Base-by-base conservation (phyloP, 2,329 filamentous ascomycete genomes). In the Colletotrichum sansevieriae region DNA sequence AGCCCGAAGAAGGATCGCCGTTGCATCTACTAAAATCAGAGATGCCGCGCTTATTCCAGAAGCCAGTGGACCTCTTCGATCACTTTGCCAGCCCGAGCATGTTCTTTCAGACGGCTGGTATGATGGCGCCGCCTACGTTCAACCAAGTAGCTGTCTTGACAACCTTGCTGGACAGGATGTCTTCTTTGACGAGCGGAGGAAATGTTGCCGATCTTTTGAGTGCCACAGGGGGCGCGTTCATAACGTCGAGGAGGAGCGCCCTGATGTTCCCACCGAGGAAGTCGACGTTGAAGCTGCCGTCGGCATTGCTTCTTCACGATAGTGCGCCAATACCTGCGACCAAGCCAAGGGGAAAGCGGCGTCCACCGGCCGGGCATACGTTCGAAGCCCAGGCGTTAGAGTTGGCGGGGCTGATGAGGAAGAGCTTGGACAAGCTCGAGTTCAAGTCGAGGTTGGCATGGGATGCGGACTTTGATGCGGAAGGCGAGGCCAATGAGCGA, bases 61-160 rank as follows among this genome's bases (percentile, higher is more conserved):
- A 71, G 0, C 87, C 88, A 0, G 74, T 74, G 1, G 76, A 85
- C 66, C 75, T 89, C 35, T 90, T 91, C 70, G 89, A 91, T 71
- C 77, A 85, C 0, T 91, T 90, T 74, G 87, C 83, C 5, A 89
- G 87, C 67, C 83, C 89, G 0, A 80, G 81, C 59, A 79, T 90
- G 1, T 85, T 90, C 73, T 90, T 91, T 72, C 85, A 86, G 58
- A 85, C 82, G 0, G 76, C 88, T 0, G 85, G 84, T 0, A 66
- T 87, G 5, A 71, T 78, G 0, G 77, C 84, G 0, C 85, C 86
- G 0, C 76, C 77, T 1, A 79, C 80, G 2, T 88, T 88, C 70
- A 72, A 76, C 65, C 72, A 79, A 44, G 69, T 74, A 1, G 62
- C 63, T 20, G 73, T 73, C 37, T 6, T 72, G 11, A 51, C 68